Conservation (phyloP, 225 moss, liverwort and hornwort genomes). For the Takakia lepidozioides region DNA sequence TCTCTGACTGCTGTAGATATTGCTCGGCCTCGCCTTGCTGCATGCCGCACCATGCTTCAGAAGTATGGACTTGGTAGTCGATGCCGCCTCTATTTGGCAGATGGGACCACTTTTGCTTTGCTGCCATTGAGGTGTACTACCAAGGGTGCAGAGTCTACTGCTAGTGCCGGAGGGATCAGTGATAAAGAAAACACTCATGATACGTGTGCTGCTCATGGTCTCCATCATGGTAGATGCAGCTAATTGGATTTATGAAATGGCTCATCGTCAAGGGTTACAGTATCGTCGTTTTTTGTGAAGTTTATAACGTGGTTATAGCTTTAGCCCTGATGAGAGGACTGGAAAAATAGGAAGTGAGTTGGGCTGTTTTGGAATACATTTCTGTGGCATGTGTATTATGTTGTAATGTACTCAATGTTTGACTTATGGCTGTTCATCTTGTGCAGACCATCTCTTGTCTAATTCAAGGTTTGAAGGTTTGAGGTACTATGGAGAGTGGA, state of each 20-base stretch:
- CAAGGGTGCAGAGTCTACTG: constrained; percentile 5
- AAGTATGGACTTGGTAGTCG: constrained; percentile 78
- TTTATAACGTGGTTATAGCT: constrained; percentile 2
- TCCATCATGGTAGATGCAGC: constrained; percentile 14
- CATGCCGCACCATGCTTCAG: constrained; percentile 81
- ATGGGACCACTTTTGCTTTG: constrained; percentile 77
- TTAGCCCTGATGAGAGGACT: too few relatives aligned
- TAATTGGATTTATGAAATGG: too few relatives aligned
- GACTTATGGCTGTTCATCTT: constrained; percentile 1
- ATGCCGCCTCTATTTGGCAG: constrained; percentile 69
- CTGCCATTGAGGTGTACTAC: constrained; percentile 49
- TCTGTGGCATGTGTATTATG: too few relatives aligned
- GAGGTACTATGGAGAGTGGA: constrained; percentile 67
- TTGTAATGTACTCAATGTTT: too few relatives aligned
- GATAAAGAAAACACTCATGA: constrained; percentile 6
- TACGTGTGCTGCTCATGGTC: constrained; percentile 7
- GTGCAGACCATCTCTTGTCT: constrained; percentile 15
- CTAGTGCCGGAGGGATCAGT: constrained; percentile 4
- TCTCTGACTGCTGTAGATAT: constrained; percentile 86
- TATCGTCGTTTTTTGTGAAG: background rate
- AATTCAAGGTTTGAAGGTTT: constrained; percentile 14
- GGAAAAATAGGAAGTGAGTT: too few relatives aligned
- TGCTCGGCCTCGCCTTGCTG: constrained; percentile 73
- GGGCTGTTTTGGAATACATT: too few relatives aligned
- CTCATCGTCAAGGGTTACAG: too few relatives aligned